Conservation (phyloP, 768 basidiomycete genomes). For the Phylloporus scabripes region DNA sequence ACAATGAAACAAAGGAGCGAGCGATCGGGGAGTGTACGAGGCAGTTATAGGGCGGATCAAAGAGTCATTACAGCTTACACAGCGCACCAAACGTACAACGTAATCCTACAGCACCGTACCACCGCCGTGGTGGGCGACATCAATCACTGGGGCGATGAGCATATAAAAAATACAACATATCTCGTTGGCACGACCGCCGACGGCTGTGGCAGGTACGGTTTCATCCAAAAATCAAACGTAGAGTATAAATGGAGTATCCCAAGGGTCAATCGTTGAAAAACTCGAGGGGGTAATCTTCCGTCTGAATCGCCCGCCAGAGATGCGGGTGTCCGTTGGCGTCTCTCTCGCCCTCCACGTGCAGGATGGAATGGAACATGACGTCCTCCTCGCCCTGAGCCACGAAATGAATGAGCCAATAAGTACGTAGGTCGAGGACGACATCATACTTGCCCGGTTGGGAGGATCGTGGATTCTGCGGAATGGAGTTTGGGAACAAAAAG, state of each 20-base stretch:
- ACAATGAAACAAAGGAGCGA: neutral
- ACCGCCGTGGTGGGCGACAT: slow-evolving; percentile 9
- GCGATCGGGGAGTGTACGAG: neutral
- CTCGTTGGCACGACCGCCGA: slow-evolving; percentile 6
- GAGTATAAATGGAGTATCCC: neutral
- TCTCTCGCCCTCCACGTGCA: slow-evolving; percentile 50
- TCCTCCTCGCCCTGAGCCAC: slow-evolving; percentile 54
- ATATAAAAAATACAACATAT: neutral
- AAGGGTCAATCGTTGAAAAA: slow-evolving; percentile 26
- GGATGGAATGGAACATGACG: slow-evolving; percentile 66
- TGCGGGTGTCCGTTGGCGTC: slow-evolving; percentile 45
- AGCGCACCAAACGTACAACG: slow-evolving; percentile 4
- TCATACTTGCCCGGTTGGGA: slow-evolving; percentile 52
- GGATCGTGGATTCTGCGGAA: slow-evolving; percentile 64
- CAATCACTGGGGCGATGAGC: slow-evolving; percentile 4
- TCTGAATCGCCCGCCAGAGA: slow-evolving; percentile 63
- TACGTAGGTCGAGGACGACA: neutral
- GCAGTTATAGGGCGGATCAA: slow-evolving; percentile 1
- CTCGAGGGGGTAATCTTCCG: slow-evolving; percentile 45
- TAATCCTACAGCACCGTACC: slow-evolving; percentile 1
- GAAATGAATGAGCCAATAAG: neutral
- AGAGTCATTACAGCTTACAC: slow-evolving; percentile 1
- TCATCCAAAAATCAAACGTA: slow-evolving; percentile 6
- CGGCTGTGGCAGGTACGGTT: slow-evolving; percentile 14
- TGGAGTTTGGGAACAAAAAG: slow-evolving; percentile 1